Evolutionary conservation across 495 filamentous ascomycete species (phyloP).

Genomic region (Podospora sp.): DNA sequence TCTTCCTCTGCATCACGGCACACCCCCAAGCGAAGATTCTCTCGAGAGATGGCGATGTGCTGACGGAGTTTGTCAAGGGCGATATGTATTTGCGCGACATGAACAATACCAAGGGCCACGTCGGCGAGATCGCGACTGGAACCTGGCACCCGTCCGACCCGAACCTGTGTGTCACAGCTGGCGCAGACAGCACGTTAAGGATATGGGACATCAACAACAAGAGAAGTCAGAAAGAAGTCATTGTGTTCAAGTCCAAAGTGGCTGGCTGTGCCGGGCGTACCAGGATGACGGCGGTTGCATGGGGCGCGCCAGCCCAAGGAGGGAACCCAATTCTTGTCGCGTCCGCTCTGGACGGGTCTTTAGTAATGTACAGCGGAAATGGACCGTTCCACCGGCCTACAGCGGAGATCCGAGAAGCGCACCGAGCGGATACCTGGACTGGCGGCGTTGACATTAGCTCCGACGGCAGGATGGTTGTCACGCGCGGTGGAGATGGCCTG

Average conservation of each 20-base stretch:
- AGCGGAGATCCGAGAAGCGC: constrained; percentile 85
- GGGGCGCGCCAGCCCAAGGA: constrained; percentile 78
- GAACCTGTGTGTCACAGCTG: constrained; percentile 83
- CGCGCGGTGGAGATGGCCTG: constrained; percentile 81
- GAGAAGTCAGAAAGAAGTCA: constrained; percentile 84
- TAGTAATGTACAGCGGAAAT: constrained; percentile 90
- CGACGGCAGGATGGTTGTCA: constrained; percentile 87
- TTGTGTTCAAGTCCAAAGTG: constrained; percentile 88
- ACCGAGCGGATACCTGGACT: constrained; percentile 85
- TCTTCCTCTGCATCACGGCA: constrained; percentile 83
- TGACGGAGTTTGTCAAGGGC: constrained; percentile 89
- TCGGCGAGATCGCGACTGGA: constrained; percentile 83
- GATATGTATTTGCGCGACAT: constrained; percentile 98
- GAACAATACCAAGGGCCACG: constrained; percentile 94
- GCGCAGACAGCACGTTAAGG: constrained; percentile 88
- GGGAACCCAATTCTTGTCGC: constrained; percentile 77
- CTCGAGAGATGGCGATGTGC: constrained; percentile 80
- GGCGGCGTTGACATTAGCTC: constrained; percentile 88
- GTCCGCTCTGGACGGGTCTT: constrained; percentile 85
- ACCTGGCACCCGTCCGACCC: constrained; percentile 85
- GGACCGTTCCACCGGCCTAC: constrained; percentile 83
- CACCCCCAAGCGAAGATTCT: constrained; percentile 87
- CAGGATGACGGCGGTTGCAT: constrained; percentile 89
- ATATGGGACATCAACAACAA: constrained; percentile 96
- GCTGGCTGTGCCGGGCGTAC: constrained; percentile 86